Base-by-base conservation (phyloP, 2,329 filamentous ascomycete species). In the Fusarium newnesense region DNA sequence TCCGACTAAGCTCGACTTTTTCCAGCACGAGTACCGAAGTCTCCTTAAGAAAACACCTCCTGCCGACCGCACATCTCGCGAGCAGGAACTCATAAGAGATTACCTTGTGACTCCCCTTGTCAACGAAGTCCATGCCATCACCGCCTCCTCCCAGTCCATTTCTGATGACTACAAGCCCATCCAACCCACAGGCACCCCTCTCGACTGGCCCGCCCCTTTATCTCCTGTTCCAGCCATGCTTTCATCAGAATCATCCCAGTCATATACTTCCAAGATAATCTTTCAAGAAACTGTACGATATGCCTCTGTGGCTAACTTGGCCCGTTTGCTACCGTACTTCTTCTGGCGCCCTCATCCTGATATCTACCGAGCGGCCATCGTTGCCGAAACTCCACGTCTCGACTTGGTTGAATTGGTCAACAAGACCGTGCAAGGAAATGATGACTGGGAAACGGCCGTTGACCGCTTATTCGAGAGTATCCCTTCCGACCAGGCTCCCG, bases 1-100 rank as follows among this genome's bases (percentile, higher is more conserved):
- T 26, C 88, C 92, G 57, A 90, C 91, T 54, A 99, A 98, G 79
- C 87, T 98, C 21, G 88, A 90, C 76, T 94, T 91, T 80, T 88
- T 98, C 54, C 94, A 98, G 78, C 90, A 89, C 75, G 87, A 89
- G 52, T 94, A 96, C 78, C 76, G 80, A 24, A 80, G 79, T 36
- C 75, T 80, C 10, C 78, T 84, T 32, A 75, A 84, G 44, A 72
- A 73, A 44, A 70, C 77, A 5, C 76, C 75, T 12, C 28, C 71
- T 36, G 28, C 75, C 7, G 70, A 72, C 11, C 75, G 78, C 9
- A 77, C 77, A 7, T 44, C 67, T 26, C 60, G 57, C n/a, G 76
- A 78, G 32, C 59, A 67, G 28, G 61, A 54, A 28, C 67, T 73
- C 43, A 67, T 78, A 15, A 60, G 39, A 32, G 63, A 69, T 34